These are phyloP conservation scores for Bombardia bombarda DNA, from an alignment of 495 filamentous ascomycete species.

Conservation along the genomic window DNA sequence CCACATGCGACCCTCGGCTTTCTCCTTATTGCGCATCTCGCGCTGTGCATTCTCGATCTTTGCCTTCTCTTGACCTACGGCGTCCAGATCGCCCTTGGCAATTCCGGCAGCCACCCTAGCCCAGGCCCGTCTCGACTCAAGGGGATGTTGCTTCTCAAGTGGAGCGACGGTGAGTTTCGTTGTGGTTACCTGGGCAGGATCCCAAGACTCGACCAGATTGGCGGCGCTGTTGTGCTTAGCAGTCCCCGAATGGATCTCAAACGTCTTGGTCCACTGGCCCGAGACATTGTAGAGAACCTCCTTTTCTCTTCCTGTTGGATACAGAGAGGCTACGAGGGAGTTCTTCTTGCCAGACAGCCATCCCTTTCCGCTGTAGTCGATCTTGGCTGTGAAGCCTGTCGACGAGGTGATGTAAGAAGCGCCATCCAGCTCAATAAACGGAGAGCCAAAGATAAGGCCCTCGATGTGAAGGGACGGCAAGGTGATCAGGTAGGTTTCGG, in stretches of 20 bases:
- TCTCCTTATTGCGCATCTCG: conserved; percentile 73
- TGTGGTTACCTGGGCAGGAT: conserved; percentile 50
- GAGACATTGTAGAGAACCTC: conserved; percentile 76
- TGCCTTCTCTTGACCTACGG: conserved; percentile 66
- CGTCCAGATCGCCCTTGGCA: conserved; percentile 72
- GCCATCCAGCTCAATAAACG: conserved; percentile 84
- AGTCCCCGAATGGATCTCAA: conserved; percentile 66
- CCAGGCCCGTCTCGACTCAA: conserved; percentile 89
- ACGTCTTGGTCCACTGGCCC: conserved; percentile 85
- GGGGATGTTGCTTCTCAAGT: conserved; percentile 72
- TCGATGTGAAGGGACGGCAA: conserved; percentile 91
- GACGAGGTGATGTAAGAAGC: conserved; percentile 75
- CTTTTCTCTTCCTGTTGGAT: conserved; percentile 69
- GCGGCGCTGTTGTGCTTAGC: conserved; percentile 49
- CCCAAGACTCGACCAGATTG: conserved; percentile 57
- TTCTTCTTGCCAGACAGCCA: conserved; percentile 97
- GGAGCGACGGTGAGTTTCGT: conserved; percentile 66
- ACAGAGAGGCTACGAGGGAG: conserved; percentile 70
- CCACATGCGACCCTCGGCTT: conserved; percentile 71
- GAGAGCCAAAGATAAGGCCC: conserved; percentile 81
- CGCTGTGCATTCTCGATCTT: conserved; percentile 90
- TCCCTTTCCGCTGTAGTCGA: conserved; percentile 86
- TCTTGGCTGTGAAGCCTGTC: conserved; percentile 81
- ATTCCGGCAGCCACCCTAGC: conserved; percentile 74
- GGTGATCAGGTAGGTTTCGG: conserved; percentile 81